phyloP scores from a whole-genome alignment of 2,329 filamentous ascomycete species.

The Diaporthe australafricana region DNA sequence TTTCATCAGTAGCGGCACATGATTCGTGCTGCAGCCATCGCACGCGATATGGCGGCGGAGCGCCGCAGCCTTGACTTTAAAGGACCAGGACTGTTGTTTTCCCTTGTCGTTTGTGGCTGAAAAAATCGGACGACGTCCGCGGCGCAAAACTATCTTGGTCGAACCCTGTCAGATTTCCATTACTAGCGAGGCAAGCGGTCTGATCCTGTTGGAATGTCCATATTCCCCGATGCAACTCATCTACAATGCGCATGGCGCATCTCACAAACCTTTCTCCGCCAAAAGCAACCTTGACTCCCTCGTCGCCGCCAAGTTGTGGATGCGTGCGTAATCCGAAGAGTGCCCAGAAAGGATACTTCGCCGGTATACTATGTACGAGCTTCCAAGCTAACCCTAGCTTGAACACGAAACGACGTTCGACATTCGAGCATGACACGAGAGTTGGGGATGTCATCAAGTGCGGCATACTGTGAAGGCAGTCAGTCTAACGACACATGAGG shows the following conservation, averaged over 20 bases:
- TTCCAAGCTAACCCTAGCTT: constrained; percentile 10
- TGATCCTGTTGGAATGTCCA: constrained; percentile 32
- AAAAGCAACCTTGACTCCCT: constrained; percentile 1
- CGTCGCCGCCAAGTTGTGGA: background rate
- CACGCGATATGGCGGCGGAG: constrained; percentile 23
- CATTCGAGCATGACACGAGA: constrained; percentile 25
- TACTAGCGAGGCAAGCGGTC: constrained; percentile 27
- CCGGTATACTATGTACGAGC: constrained; percentile 1
- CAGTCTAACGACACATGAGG: background rate
- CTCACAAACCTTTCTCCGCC: constrained; percentile 22
- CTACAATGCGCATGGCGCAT: constrained; percentile 19
- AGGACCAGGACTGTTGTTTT: constrained; percentile 4
- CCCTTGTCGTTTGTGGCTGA: constrained; percentile 12
- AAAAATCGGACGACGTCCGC: constrained; percentile 37
- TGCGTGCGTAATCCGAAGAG: constrained; percentile 24
- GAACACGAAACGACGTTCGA: constrained; percentile 30
- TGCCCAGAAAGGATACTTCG: constrained; percentile 17
- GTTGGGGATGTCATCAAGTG: constrained; percentile 13
- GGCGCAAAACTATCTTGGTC: constrained; percentile 27
- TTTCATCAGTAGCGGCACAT: constrained; percentile 25
- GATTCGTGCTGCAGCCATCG: constrained; percentile 32
- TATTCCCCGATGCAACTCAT: constrained; percentile 29
- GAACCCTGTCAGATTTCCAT: constrained; percentile 28
- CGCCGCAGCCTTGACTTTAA: constrained; percentile 32
- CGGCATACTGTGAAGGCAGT: constrained; percentile 24